Conservation (phyloP, 495 filamentous ascomycete genomes). For the Astrocystis sublimbata region DNA sequence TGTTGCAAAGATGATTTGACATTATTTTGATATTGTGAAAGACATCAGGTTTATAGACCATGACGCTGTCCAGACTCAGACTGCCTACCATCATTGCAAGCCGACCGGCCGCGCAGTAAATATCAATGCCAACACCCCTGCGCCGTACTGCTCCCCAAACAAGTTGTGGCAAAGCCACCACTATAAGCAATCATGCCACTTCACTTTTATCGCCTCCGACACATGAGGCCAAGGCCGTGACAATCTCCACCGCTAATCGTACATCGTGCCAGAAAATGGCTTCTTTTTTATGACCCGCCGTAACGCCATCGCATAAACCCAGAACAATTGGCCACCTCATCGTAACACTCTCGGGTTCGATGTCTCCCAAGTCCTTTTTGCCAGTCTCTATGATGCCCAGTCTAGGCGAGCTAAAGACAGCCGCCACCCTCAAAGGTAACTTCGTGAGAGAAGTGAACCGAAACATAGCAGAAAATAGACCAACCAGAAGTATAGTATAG, state of each 20-base stretch:
- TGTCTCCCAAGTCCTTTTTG: conserved; percentile 30
- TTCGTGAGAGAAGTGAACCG: conserved; percentile 13
- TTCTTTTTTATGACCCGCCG: conserved; percentile 14
- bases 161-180: conserved; percentile 1
- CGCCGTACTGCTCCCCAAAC: not conserved
- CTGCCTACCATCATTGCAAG: not conserved
- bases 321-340: not conserved
- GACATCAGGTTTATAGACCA: not conserved
- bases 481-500: not conserved
- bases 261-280: conserved; percentile 18
- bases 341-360: conserved; percentile 18
- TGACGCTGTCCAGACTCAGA: not conserved
- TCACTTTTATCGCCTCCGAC: conserved; percentile 7
- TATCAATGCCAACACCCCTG: conserved; percentile 4
- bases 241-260: conserved; percentile 17
- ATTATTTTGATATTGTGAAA: conserved; percentile 1
- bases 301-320: conserved; percentile 30
- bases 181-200: not conserved
- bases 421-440: conserved; percentile 1
- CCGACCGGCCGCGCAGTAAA: too few species aligned
- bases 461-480: conserved; percentile 15
- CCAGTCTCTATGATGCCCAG: conserved; percentile 24
- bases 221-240: not conserved
- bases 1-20: too few species aligned
- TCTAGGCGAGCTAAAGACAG: conserved; percentile 16